Base-by-base conservation (phyloP, 2,329 filamentous ascomycete genomes). In the Trichophyton mentagrophytes region DNA sequence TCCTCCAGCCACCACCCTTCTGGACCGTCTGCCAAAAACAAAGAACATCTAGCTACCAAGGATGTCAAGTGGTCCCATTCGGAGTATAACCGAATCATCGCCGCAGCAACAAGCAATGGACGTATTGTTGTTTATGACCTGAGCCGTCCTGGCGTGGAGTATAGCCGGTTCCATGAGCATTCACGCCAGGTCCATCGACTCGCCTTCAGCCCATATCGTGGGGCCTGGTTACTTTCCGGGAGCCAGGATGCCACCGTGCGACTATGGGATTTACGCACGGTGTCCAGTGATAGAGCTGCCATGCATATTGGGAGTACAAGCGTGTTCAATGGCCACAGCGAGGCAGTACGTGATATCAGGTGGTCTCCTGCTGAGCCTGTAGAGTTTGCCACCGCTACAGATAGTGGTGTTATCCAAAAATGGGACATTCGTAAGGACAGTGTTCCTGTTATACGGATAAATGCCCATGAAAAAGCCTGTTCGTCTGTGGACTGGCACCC, bases 51-150 rank as follows among this genome's bases (percentile, higher is more conserved):
- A 64, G 81, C 82, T 60, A 82, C 85, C 65, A 82, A 82, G 63
- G 84, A 86, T 70, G 84, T 86, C 33, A 85, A 85, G 65, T 86
- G 84, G 84, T 85, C 84, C 58, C 83, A 85, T 72, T 80, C 82
- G 62, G 77, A 78, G 59, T 84, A 79, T 69, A 79, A 79, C 66
- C 79, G 80, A 62, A 80, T 80, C 66, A 82, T 86, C 64, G 83
- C 83, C 44, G 85, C 83, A 9, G 84, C 84, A 27, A 84, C 82
- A 25, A 80, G 80, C 59, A 85, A 84, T 72, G 84, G 84, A 64
- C 83, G 84, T 66, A 82, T 86, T 68, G 80, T 85, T 59, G 71
- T 86, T 61, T 86, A 86, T 69, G 83, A 86, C 72, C 74, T 86
- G 61, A 81, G 83, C 64, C 80, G 81, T 62, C 76, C 80, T 60